phyloP scores from a whole-genome alignment of 257 asterid genomes.

The Nicotiana paniculata region DNA sequence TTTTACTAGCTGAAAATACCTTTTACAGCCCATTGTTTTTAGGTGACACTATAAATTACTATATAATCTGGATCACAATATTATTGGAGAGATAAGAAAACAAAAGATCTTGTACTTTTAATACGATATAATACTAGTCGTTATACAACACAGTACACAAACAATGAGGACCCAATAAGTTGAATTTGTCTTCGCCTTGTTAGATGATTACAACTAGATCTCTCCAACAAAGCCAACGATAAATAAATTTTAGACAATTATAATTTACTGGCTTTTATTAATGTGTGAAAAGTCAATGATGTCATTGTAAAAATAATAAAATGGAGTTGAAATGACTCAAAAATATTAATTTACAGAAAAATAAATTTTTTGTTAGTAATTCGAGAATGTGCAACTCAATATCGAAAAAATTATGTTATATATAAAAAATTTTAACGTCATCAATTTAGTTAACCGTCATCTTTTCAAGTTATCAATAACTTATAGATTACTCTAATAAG shows the following conservation, averaged over 20 bases:
- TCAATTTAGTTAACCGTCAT: background rate
- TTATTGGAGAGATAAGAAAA: background rate
- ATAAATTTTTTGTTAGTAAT: too few relatives aligned
- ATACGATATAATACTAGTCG: background rate
- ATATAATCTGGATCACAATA: background rate
- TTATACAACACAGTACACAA: background rate
- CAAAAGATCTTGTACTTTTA: conserved; percentile 3
- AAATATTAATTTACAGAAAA: background rate
- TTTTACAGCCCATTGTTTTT: background rate
- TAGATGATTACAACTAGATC: background rate
- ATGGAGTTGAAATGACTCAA: background rate
- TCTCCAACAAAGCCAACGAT: background rate
- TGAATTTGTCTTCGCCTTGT: background rate
- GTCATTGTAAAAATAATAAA: background rate
- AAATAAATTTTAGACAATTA: background rate
- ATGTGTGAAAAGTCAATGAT: conserved; percentile 19
- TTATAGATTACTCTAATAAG: too few relatives aligned
- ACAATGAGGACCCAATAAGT: conserved; percentile 8
- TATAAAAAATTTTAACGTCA: background rate
- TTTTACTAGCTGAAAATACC: background rate
- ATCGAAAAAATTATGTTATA: too few relatives aligned
- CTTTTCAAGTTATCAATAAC: background rate
- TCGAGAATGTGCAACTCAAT: background rate
- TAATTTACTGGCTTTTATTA: conserved; percentile 15
- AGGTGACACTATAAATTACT: background rate